Evolutionary conservation across 192 early-diverging fungal genomes (phyloP), one percentile per base, ranked within the genome.

Genomic region (Dissophora globulifera): DNA sequence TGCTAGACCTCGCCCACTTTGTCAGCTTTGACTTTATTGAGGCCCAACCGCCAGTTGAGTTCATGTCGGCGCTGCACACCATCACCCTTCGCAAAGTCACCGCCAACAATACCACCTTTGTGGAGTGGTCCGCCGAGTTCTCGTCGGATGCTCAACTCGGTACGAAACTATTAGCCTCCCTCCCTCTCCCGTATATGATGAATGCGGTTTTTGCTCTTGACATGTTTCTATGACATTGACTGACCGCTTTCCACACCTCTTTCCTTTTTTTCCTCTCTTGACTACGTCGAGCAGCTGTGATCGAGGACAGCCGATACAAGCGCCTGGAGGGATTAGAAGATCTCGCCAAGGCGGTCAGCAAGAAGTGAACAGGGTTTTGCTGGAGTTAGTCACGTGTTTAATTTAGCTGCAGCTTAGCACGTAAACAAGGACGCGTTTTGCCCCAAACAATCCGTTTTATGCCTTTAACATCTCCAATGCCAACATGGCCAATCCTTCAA

Each of bases 11-110:
- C 46, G 66, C 53, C 20, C 71, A 80, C 78, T 62, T 63, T 26
- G 65, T 88, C n/a, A 86, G 79, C 48, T 88, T 80, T 66, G 86
- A 88, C 68, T 75, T 86, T 48, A 72, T 88, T 26, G 82, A 86
- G 5, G 82, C 86, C 4, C 62, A 78, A 33, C 86, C 86, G 1
- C 68, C 86, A 11, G 79, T 85, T 4, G 49, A 46, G n/a, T 78
- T 81, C 63, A 78, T 88, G 56, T 86, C 84, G 2, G 84, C 86
- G 20, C 59, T 83, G 53, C 83, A 88, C 66, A 83, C 83, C 1
- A 79, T 88, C 63, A 58, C 63, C 22, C 71, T 82, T 42, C 69
- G 69, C 50, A 66, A 70, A 10, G 85, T 88, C 27, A 78, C 86
- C 0, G 53, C 81, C 9, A 81, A 84, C 59, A 68, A 88, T 69